phyloP scores from a whole-genome alignment of 2,329 filamentous ascomycete genomes.

The Clonostachys byssicola region DNA sequence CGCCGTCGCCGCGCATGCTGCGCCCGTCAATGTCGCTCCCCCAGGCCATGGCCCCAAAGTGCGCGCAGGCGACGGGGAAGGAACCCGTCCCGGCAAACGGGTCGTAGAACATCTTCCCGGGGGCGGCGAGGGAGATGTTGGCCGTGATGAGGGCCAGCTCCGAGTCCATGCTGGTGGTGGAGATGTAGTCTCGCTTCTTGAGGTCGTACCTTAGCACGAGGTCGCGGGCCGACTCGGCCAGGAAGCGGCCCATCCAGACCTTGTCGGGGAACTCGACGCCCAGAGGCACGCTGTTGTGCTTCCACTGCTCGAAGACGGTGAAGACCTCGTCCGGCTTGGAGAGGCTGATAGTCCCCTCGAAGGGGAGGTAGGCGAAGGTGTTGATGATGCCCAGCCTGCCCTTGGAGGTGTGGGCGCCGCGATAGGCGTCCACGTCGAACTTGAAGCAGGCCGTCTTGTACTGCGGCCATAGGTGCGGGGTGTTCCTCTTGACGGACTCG shows the following conservation, averaged over 20 bases:
- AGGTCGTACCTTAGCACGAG: constrained; percentile 74
- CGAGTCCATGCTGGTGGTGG: constrained; percentile 95
- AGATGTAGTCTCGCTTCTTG: constrained; percentile 91
- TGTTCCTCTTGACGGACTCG: constrained; percentile 52
- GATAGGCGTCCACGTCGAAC: constrained; percentile 80
- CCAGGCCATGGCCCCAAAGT: constrained; percentile 80
- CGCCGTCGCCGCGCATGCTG: constrained; percentile 72
- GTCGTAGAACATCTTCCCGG: constrained; percentile 86
- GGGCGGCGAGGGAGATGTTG: constrained; percentile 78
- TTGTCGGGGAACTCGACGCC: constrained; percentile 47
- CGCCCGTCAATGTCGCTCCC: constrained; percentile 94
- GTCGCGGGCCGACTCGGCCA: constrained; percentile 64
- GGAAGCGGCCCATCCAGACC: constrained; percentile 68
- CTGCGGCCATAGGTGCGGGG: constrained; percentile 59
- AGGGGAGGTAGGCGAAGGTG: constrained; percentile 72
- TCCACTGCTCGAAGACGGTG: constrained; percentile 79
- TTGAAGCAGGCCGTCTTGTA: constrained; percentile 72
- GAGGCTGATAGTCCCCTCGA: constrained; percentile 76
- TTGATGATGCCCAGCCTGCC: constrained; percentile 76
- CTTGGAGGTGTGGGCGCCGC: constrained; percentile 60
- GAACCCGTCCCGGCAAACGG: constrained; percentile 95
- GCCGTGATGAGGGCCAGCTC: constrained; percentile 89
- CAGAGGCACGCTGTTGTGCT: constrained; percentile 43
- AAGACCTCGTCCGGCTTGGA: constrained; percentile 70
- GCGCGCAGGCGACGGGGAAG: constrained; percentile 83